A percentile compares a stretch with the other conserved stretches of the same genome.
phyloP scores from a whole-genome alignment of 768 basidiomycete species.

The Termitomyces heimii region DNA sequence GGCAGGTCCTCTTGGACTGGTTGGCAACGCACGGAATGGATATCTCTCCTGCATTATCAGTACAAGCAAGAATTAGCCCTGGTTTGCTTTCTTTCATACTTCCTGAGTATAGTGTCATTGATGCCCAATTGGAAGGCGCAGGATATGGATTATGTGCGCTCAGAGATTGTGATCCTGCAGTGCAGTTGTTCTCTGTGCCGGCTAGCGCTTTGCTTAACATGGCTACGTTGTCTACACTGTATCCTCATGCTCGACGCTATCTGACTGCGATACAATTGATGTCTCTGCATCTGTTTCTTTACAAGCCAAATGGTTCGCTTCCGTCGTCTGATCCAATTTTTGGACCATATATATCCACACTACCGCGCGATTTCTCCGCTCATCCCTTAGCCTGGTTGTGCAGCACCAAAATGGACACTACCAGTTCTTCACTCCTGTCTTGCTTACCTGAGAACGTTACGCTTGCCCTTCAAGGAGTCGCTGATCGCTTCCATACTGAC shows the following conservation, averaged over 20 bases:
- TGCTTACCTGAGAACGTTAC: slow-evolving; percentile 44
- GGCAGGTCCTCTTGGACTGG: slow-evolving; percentile 50
- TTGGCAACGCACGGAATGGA: slow-evolving; percentile 42
- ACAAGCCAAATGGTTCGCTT: slow-evolving; percentile 40
- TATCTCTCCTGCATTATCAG: slow-evolving; percentile 32
- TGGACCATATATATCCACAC: slow-evolving; percentile 72
- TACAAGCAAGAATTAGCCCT: slow-evolving; percentile 46
- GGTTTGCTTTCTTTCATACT: slow-evolving; percentile 31
- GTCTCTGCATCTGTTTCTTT: slow-evolving; percentile 72
- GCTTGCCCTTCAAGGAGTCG: slow-evolving; percentile 34
- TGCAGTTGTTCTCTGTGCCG: slow-evolving; percentile 66
- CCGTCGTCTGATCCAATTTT: slow-evolving; percentile 50
- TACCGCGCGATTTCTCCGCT: slow-evolving; percentile 66
- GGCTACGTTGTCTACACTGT: slow-evolving; percentile 55
- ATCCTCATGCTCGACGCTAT: slow-evolving; percentile 33
- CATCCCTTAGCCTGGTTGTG: slow-evolving; percentile 84
- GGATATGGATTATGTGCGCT: slow-evolving; percentile 68
- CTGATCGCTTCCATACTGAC: slow-evolving; percentile 48
- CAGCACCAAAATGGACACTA: slow-evolving; percentile 14
- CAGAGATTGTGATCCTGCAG: slow-evolving; percentile 36
- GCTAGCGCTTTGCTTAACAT: slow-evolving; percentile 65
- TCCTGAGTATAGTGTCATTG: background rate
- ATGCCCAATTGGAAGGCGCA: slow-evolving; percentile 32
- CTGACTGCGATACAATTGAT: slow-evolving; percentile 71
- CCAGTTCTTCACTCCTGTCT: slow-evolving; percentile 27